Evolutionary conservation across 2,329 filamentous ascomycete genomes (phyloP).

Genomic region (Fonsecaea multimorphosa): DNA sequence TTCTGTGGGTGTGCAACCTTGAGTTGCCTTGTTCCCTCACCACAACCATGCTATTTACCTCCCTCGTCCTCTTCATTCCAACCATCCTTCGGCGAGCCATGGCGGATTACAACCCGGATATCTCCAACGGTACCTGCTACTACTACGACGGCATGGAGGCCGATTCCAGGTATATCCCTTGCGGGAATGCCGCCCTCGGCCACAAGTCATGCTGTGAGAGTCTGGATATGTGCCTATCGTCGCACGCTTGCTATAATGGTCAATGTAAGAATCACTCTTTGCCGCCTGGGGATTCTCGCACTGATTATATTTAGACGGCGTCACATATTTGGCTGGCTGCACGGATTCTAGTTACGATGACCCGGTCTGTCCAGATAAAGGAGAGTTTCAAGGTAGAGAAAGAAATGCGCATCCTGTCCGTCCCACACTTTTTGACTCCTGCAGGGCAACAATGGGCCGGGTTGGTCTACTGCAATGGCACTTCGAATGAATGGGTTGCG

Average conservation of each 20-base stretch:
- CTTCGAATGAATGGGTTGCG: constrained; percentile 34
- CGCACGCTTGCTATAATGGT: constrained; percentile 38
- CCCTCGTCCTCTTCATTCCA: constrained; percentile 9
- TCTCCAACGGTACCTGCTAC: constrained; percentile 39
- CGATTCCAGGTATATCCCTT: constrained; percentile 37
- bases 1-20: constrained; percentile 22
- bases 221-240: constrained; percentile 35
- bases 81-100: constrained; percentile 20
- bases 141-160: constrained; percentile 30
- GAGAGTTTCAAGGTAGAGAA: constrained; percentile 22
- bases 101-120: constrained; percentile 33
- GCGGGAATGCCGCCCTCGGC: constrained; percentile 36
- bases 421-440: background rate
- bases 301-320: constrained; percentile 30
- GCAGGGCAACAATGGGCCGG: constrained; percentile 36
- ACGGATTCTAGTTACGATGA: constrained; percentile 38
- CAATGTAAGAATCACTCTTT: constrained; percentile 22
- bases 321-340: constrained; percentile 40
- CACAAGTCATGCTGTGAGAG: constrained; percentile 38
- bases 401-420: background rate
- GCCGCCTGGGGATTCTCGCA: background rate
- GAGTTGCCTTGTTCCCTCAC: background rate
- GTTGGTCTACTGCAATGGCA: constrained; percentile 37
- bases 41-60: constrained; percentile 4
- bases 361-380: constrained; percentile 35